Evolutionary conservation across 495 filamentous ascomycete species (phyloP).

Genomic region (Aspergillus kassunensis): DNA sequence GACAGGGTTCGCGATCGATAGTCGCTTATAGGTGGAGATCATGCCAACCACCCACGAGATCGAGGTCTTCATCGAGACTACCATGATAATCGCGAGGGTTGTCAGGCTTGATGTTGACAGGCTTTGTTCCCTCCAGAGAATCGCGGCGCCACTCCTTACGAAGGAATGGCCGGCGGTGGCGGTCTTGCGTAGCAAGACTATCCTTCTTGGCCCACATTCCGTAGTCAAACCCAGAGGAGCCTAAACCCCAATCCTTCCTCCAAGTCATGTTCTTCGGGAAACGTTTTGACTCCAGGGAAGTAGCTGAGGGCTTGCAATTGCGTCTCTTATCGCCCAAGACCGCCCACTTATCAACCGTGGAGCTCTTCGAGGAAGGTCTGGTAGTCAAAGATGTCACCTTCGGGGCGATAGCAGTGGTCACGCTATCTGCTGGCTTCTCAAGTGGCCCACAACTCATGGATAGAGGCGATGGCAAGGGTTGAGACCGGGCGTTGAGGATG

Average conservation of each 20-base stretch:
- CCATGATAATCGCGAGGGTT: conserved; percentile 41
- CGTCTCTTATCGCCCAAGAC: conserved; percentile 76
- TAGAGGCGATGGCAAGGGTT: conserved; percentile 20
- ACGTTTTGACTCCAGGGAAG: conserved; percentile 39
- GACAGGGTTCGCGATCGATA: conserved; percentile 1
- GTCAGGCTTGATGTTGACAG: conserved; percentile 22
- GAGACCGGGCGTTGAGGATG: conserved; percentile 41
- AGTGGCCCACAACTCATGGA: conserved; percentile 30
- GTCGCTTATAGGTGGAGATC: conserved; percentile 49
- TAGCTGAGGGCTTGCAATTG: conserved; percentile 51
- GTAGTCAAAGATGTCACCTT: conserved; percentile 52
- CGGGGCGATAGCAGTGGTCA: conserved; percentile 61
- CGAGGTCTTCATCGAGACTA: conserved; percentile 66
- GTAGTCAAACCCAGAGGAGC: conserved; percentile 50
- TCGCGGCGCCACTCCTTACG: conserved; percentile 67
- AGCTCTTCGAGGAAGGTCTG: conserved; percentile 51
- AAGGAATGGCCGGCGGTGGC: conserved; percentile 37
- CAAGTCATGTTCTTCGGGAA: conserved; percentile 37
- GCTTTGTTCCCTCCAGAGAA: conserved; percentile 28
- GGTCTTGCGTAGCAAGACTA: conserved; percentile 28
- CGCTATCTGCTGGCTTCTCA: conserved; percentile 48
- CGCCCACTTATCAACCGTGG: conserved; percentile 78
- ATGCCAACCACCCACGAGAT: conserved; percentile 89
- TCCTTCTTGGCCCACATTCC: conserved; percentile 49
- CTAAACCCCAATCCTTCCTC: conserved; percentile 51